phyloP scores from a whole-genome alignment of 257 asterid species.

The Solanum sparsipilum region DNA sequence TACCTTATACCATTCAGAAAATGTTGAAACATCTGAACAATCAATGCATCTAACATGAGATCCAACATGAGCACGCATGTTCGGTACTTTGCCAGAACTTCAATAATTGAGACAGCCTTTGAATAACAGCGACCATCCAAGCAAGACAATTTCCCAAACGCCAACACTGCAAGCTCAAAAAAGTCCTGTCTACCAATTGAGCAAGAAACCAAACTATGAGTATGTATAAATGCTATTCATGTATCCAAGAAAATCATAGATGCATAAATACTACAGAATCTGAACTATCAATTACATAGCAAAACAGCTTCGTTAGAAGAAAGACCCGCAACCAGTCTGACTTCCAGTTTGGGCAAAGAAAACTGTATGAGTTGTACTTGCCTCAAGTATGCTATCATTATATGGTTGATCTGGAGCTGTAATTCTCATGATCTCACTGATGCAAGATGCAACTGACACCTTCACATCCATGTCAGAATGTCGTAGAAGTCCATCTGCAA shows the following conservation, averaged over 20 bases:
- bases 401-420: conserved; percentile 22
- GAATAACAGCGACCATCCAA: not conserved
- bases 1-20: conserved; percentile 5
- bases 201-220: not conserved
- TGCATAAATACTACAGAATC: not conserved
- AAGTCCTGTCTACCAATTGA: conserved; percentile 1
- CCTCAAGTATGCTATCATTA: conserved; percentile 2
- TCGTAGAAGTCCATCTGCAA: conserved; percentile 6
- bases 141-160: conserved; percentile 6
- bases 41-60: conserved; percentile 1
- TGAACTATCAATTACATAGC: not conserved
- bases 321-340: not conserved
- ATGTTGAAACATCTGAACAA: conserved; percentile 7
- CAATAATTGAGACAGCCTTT: conserved; percentile 7
- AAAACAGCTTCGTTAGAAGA: not conserved
- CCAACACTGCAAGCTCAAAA: not conserved
- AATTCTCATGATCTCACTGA: conserved; percentile 13
- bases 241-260: not conserved
- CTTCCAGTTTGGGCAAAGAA: not conserved
- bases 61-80: conserved; percentile 6
- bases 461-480: conserved; percentile 10
- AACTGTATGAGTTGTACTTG: not conserved
- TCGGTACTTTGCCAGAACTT: not conserved
- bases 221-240: not conserved
- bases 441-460: conserved; percentile 18